Base-by-base conservation (phyloP, 2,329 filamentous ascomycete species). In the Aspergillus amoenus region DNA sequence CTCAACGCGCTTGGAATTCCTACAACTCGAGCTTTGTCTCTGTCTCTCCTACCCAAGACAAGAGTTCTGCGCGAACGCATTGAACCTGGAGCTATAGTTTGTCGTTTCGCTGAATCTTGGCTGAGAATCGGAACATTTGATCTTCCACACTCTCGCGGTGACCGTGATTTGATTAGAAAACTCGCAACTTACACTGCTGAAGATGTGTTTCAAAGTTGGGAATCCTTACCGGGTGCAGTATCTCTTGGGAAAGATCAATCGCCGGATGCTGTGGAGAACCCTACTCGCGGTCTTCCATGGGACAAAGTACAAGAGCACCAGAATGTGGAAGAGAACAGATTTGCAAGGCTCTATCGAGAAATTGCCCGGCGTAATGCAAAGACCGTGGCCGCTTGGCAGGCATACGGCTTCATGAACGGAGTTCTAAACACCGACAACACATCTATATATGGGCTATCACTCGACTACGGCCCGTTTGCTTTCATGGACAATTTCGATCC, bases 401-500 rank as follows among this genome's bases (percentile, higher is more conserved):
- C 91, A 0, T 97, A 97, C 69, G 94, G 91, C n/a, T 99, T 99
- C 78, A 97, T 96, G 83, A 99, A 99, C 68, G 94, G 94, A 45
- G 94, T 99, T 4, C 80, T 99, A 57, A 99, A 99, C 75, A 97
- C 94, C 0, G 94, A 99, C 71, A 99, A 99, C 73, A 99, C 94
- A 0, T 96, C 92, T 0, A 83, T 99, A 50, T 87, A 87, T 55
- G 94, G 94, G 0, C 78, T 99, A 0, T 93, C 89, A 5, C 88
- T 99, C 61, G 94, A 99, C 75, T 99, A 93, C 70, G 94, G 94
- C 0, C 94, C 94, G 0, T 99, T 99, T 68, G 94, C 94, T 5
- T 99, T 99, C 74, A 88, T 99, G 79, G 94, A 99, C 73, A 92
- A 93, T 69, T 99, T 97, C 68, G 93, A 99, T 68, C 93, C 93